Evolutionary conservation across 352 stramenopile genomes (phyloP), one percentile per base, ranked within the genome.

Genomic region (Phytopythium aichiense): DNA sequence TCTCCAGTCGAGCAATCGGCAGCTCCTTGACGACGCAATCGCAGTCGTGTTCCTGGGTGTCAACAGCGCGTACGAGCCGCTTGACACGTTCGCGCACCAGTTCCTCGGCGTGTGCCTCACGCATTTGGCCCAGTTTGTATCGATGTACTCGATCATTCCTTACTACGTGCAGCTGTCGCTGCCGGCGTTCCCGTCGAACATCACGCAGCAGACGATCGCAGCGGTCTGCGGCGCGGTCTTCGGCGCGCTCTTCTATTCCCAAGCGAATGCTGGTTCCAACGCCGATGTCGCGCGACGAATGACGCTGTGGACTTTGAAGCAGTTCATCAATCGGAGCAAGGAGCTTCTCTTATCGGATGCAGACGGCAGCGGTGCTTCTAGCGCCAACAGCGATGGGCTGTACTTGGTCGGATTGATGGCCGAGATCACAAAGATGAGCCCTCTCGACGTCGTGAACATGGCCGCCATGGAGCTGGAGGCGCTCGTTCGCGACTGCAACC

Each of bases 401-500:
- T 84, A 86, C 49, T 59, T 89, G 7, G 68, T 73, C 2, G 74
- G 74, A 1, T 56, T 89, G 51, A 64, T 88, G 37, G 74, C 84
- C 58, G 80, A 89, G 31, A 61, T 87, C n/a, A 65, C 81, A 58
- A 89, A 89, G 59, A 84, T 89, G 65, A 61, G 66, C 6, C 80
- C 77, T 7, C 56, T 88, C n/a, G 64, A 70, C n/a, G 53, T 85
- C 20, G 56, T 88, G 13, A 56, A 69, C 23, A 56, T 48, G 13
- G 54, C 63, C 1, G 72, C 80, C 15, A 76, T 76, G 56, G 80
- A 87, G 50, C 52, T 71, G 7, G 80, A 89, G 40, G 56, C 52
- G 4, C 63, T 89, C 2, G 58, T 86, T 22, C 57, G 52, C 22
- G 52, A 71, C 35, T 53, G 40, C 53, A 13, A 56, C 15, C 7